Conservation (phyloP, 768 basidiomycete species). For the Boletellus sp. region DNA sequence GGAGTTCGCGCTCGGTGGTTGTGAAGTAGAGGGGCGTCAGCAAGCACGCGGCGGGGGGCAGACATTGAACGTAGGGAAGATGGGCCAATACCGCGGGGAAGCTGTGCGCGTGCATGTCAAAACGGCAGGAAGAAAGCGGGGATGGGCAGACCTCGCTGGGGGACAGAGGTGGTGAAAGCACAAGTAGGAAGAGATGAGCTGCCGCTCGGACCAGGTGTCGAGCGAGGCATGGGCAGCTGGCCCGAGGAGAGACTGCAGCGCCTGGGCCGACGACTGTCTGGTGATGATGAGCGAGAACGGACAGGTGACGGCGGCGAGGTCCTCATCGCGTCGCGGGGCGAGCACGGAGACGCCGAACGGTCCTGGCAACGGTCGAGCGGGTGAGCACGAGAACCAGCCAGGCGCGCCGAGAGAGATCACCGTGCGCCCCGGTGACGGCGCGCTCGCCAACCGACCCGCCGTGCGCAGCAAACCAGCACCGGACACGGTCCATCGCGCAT, state of each 20-base stretch:
- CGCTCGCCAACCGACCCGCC: conserved; percentile 52
- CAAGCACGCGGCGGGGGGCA: conserved; percentile 57
- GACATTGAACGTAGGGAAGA: conserved; percentile 59
- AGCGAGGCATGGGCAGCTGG: conserved; percentile 15
- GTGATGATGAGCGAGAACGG: conserved; percentile 68
- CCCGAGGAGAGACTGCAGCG: conserved; percentile 41
- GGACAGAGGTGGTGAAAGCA: conserved; percentile 57
- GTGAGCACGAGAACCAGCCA: neutral
- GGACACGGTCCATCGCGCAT: conserved; percentile 32
- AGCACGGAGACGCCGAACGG: conserved; percentile 48
- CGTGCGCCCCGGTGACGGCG: conserved; percentile 40
- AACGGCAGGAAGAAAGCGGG: neutral
- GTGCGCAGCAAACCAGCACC: conserved; percentile 45
- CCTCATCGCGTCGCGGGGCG: conserved; percentile 46
- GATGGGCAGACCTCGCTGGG: conserved; percentile 33
- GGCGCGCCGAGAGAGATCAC: conserved; percentile 33
- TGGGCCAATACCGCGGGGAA: conserved; percentile 32
- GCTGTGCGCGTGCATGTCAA: conserved; percentile 9
- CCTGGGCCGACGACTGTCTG: conserved; percentile 40
- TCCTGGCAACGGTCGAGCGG: conserved; percentile 26
- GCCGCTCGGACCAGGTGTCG: conserved; percentile 55
- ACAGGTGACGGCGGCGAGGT: conserved; percentile 59
- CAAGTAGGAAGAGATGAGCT: conserved; percentile 67
- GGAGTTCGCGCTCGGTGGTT: conserved; percentile 52
- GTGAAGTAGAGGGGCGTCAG: conserved; percentile 76